phyloP scores from a whole-genome alignment of 1,139 yeast genomes.

The Sugiyamaella xylanicola region DNA sequence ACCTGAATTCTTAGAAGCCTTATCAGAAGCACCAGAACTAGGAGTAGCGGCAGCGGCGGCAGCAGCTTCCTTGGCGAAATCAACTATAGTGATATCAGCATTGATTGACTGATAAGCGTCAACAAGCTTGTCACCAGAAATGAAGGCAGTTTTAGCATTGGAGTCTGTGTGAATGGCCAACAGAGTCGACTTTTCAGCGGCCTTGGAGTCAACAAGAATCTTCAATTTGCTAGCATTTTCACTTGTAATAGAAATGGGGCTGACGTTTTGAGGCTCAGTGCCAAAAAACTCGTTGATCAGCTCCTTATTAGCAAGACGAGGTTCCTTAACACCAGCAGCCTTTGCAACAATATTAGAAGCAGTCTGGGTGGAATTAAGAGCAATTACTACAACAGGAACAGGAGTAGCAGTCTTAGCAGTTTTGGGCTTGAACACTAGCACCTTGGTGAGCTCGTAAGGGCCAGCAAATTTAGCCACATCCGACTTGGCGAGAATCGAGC shows the following conservation, averaged over 20 bases:
- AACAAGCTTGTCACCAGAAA: conserved; percentile 52
- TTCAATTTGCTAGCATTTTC: conserved; percentile 52
- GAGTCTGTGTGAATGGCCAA: conserved; percentile 62
- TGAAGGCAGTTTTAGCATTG: conserved; percentile 57
- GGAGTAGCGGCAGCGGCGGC: conserved; percentile 46
- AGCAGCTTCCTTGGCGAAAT: conserved; percentile 53
- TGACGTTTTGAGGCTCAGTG: conserved; percentile 53
- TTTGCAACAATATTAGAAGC: conserved; percentile 67
- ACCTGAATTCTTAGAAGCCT: conserved; percentile 20
- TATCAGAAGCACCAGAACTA: conserved; percentile 38
- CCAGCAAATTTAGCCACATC: conserved; percentile 4
- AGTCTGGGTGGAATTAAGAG: conserved; percentile 67
- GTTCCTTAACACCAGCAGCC: conserved; percentile 75
- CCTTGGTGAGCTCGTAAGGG: conserved; percentile 51
- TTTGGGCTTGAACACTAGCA: conserved; percentile 87
- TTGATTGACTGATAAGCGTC: conserved; percentile 60
- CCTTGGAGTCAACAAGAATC: conserved; percentile 61
- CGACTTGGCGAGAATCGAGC: conserved; percentile 28
- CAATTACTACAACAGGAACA: conserved; percentile 79
- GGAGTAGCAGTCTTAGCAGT: conserved; percentile 84
- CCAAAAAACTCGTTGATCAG: conserved; percentile 67
- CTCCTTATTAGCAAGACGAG: conserved; percentile 84
- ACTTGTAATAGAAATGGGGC: conserved; percentile 36
- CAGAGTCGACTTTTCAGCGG: conserved; percentile 43
- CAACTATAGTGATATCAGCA: conserved; percentile 64